Evolutionary conservation across 345 rosid genomes (phyloP).

Genomic region (Moringa oleifera): DNA sequence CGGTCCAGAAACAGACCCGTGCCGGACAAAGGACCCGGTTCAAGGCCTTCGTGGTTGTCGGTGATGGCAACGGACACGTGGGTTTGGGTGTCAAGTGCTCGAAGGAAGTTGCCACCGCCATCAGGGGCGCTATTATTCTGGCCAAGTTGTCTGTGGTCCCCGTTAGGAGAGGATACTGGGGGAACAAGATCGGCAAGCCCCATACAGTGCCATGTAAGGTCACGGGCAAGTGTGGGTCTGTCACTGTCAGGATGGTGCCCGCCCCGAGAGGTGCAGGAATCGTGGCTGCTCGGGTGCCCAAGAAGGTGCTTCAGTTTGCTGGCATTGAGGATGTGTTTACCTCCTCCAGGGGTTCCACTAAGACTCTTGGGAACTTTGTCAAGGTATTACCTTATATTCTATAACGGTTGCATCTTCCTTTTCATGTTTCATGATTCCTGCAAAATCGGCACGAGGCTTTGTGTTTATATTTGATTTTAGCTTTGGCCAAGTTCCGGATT

Average conservation of each 20-base stretch:
- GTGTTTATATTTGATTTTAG: no score
- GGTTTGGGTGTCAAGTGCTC: conserved; percentile 73
- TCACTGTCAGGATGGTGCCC: conserved; percentile 70
- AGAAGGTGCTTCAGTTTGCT: conserved; percentile 72
- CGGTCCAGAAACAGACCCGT: conserved; percentile 79
- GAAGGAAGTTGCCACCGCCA: conserved; percentile 72
- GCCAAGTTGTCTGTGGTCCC: conserved; percentile 70
- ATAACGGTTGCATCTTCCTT: neutral
- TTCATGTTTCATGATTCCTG: neutral
- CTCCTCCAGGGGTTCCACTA: conserved; percentile 67
- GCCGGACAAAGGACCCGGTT: conserved; percentile 71
- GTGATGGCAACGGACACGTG: conserved; percentile 60
- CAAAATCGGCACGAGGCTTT: no score
- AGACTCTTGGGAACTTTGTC: conserved; percentile 76
- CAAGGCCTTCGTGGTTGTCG: conserved; percentile 75
- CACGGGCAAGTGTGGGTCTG: conserved; percentile 68
- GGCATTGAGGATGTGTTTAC: conserved; percentile 79
- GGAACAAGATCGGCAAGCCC: conserved; percentile 74
- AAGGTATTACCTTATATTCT: conserved; percentile 31
- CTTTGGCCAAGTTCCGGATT: no score
- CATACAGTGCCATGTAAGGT: conserved; percentile 79
- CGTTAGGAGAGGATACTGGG: conserved; percentile 75
- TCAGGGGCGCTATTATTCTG: conserved; percentile 56
- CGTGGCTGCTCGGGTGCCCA: conserved; percentile 71
- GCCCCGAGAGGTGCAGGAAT: conserved; percentile 78